Conservation (phyloP, 352 stramenopile genomes). For the Plasmopara muralis region DNA sequence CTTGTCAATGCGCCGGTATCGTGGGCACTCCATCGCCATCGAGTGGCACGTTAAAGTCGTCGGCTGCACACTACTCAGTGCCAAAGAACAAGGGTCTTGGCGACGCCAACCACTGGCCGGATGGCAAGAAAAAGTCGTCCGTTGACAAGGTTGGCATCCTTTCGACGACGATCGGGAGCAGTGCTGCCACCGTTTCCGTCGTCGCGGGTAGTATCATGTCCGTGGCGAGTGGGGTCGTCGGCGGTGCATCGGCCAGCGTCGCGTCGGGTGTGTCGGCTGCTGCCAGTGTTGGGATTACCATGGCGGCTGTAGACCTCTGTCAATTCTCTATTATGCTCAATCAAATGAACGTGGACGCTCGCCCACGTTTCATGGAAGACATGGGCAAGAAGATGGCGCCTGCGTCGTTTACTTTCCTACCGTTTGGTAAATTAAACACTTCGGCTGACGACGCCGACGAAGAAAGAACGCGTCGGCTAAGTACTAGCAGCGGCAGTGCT, state of each 20-base stretch:
- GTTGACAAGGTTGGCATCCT: constrained; percentile 71
- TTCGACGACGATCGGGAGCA: constrained; percentile 42
- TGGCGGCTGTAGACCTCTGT: constrained; percentile 68
- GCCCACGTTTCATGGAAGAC: constrained; percentile 62
- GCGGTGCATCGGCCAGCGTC: constrained; percentile 47
- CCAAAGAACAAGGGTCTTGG: constrained; percentile 54
- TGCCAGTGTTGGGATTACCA: constrained; percentile 57
- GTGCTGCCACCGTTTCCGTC: constrained; percentile 54
- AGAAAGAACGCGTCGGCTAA: constrained; percentile 24
- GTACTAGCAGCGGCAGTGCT: constrained; percentile 21
- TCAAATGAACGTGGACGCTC: constrained; percentile 77
- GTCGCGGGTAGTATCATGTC: constrained; percentile 56
- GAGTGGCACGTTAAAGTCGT: constrained; percentile 4
- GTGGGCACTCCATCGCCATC: constrained; percentile 1
- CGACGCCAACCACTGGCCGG: constrained; percentile 59
- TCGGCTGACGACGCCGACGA: constrained; percentile 9
- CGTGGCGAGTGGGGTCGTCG: constrained; percentile 49
- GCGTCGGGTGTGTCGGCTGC: constrained; percentile 48
- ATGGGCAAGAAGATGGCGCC: constrained; percentile 71
- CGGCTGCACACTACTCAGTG: constrained; percentile 27
- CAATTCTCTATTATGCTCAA: constrained; percentile 82
- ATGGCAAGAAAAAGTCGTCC: constrained; percentile 42
- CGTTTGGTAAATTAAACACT: constrained; percentile 42
- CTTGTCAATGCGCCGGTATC: constrained; percentile 57
- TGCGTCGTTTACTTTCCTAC: constrained; percentile 55